Evolutionary conservation across 345 rosid genomes (phyloP).

Genomic region (Linum lewisii): DNA sequence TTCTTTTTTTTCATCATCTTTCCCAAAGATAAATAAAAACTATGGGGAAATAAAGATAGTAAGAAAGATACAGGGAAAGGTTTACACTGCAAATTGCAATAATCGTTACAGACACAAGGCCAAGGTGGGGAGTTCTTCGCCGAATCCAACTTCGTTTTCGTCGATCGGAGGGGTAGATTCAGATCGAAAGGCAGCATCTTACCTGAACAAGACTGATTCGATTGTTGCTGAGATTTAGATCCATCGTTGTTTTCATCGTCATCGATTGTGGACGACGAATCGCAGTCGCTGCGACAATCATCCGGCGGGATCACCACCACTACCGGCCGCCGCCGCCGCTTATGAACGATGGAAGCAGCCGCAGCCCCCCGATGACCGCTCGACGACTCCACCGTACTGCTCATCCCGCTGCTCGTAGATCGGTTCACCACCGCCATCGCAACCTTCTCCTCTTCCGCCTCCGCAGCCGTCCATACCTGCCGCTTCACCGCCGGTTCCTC

Average conservation of each 20-base stretch:
- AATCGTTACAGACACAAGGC: conserved; percentile 14
- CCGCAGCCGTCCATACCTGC: background rate
- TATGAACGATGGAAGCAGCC: conserved; percentile 4
- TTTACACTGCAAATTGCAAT: background rate
- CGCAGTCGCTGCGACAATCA: conserved; percentile 37
- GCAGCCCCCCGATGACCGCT: conserved; percentile 22
- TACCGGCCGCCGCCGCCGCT: conserved; percentile 5
- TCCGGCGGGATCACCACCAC: conserved; percentile 19
- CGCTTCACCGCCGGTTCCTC: background rate
- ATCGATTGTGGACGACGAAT: conserved; percentile 36
- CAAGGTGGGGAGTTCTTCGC: conserved; percentile 20
- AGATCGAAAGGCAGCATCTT: conserved; percentile 33
- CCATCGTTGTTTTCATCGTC: conserved; percentile 23
- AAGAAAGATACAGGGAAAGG: background rate
- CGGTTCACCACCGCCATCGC: conserved; percentile 13
- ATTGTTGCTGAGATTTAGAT: background rate
- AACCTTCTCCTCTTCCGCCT: background rate
- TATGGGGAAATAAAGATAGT: background rate
- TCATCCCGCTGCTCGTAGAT: conserved; percentile 28
- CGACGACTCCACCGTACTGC: conserved; percentile 35
- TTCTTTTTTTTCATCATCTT: background rate
- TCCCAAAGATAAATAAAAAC: background rate
- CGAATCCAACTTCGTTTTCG: conserved; percentile 6
- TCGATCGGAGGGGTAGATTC: conserved; percentile 31
- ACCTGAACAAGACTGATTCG: conserved; percentile 3